Conservation (phyloP, 768 basidiomycete species). For the Scleroderma bovista region DNA sequence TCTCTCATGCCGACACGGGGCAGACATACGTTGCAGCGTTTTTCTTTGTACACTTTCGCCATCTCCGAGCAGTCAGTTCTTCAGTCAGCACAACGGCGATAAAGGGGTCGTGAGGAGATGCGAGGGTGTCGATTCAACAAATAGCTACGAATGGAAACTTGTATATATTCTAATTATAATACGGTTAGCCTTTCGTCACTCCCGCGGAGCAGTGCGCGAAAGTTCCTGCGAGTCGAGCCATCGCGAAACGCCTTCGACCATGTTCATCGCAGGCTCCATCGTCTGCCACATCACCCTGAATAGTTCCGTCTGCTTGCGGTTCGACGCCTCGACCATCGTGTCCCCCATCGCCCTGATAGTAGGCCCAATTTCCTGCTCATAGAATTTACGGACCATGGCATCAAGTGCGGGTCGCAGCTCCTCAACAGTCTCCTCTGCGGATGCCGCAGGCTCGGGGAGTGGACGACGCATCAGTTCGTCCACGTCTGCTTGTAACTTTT, state of each 20-base stretch:
- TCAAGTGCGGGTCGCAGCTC: conserved; percentile 16
- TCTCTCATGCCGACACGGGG: neutral
- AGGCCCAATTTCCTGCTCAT: conserved; percentile 18
- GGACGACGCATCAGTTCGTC: conserved; percentile 7
- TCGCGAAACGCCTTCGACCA: conserved; percentile 24
- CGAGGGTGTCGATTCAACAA: neutral
- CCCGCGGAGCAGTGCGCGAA: conserved; percentile 12
- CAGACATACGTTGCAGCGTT: conserved; percentile 27
- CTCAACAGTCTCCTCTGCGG: conserved; percentile 8
- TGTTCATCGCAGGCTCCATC: conserved; percentile 27
- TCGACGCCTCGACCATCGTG: conserved; percentile 8
- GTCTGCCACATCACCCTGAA: conserved; percentile 20
- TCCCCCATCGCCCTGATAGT: conserved; percentile 10
- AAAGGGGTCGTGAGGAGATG: no score
- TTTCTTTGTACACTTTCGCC: conserved; percentile 10
- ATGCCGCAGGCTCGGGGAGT: neutral
- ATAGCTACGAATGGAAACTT: conserved; percentile 13
- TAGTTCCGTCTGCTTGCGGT: conserved; percentile 17
- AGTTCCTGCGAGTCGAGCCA: conserved; percentile 28
- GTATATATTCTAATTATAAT: no score
- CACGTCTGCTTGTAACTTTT: conserved; percentile 15
- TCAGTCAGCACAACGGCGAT: no score
- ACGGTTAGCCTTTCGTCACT: no score
- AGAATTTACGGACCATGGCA: conserved; percentile 15
- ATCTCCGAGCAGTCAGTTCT: neutral